A percentile compares a stretch with the other conserved stretches of the same genome.
Conservation (phyloP, 169 alveolate genomes). For the Babesia gibsoni region DNA sequence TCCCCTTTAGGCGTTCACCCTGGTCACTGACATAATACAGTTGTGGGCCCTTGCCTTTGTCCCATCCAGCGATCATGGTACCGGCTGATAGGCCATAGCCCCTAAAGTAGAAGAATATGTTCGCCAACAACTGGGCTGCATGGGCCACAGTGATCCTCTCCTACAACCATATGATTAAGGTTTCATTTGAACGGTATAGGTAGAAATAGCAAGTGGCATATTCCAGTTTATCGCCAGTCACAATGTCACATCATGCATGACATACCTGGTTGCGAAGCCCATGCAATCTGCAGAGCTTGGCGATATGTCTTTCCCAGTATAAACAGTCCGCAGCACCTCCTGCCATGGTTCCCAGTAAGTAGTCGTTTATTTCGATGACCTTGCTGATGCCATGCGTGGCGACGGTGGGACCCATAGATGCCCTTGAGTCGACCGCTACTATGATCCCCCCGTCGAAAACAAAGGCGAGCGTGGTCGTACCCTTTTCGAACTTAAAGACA, state of each 20-base stretch:
- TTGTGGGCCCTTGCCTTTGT: slow-evolving; percentile 83
- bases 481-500: slow-evolving; percentile 74
- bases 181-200: background rate
- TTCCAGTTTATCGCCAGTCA: background rate
- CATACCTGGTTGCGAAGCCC: slow-evolving; percentile 85
- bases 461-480: slow-evolving; percentile 98
- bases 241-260: background rate
- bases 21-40: slow-evolving; percentile 91
- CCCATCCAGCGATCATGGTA: slow-evolving; percentile 90
- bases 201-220: background rate
- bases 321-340: slow-evolving; percentile 99
- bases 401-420: slow-evolving; percentile 97
- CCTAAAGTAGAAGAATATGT: slow-evolving; percentile 90
- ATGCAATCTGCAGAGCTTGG: slow-evolving; percentile 89
- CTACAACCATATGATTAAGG: slow-evolving; percentile 45
- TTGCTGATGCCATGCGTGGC: slow-evolving; percentile 94
- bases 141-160: slow-evolving; percentile 96
- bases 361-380: slow-evolving; percentile 95
- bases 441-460: slow-evolving; percentile 93
- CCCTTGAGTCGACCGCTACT: slow-evolving; percentile 99
- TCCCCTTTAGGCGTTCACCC: slow-evolving; percentile 90
- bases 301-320: slow-evolving; percentile 95
- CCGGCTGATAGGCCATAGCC: slow-evolving; percentile 99
- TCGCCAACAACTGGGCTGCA: slow-evolving; percentile 95
- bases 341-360: slow-evolving; percentile 98